Percentiles rank a stretch among this genome's conserved stretches.
Evolutionary conservation across 352 stramenopile genomes (phyloP).

Genomic region (Halophytophthora polymorphica): DNA sequence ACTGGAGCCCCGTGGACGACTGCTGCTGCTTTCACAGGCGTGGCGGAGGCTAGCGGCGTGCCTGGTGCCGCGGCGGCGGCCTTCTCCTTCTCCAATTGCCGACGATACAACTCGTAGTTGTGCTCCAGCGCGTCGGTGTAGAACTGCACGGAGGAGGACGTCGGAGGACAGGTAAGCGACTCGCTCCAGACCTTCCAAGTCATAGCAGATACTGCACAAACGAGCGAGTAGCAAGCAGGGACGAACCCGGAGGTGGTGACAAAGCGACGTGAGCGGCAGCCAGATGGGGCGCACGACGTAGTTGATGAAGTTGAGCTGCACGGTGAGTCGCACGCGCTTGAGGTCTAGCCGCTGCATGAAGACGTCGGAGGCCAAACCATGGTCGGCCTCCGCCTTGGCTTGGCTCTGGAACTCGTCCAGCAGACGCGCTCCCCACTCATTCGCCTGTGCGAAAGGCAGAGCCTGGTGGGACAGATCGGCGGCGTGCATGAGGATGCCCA

Average conservation of each 20-base stretch:
- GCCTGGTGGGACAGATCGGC: slow-evolving; percentile 68
- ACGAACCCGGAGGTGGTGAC: slow-evolving; percentile 51
- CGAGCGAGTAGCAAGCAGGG: not conserved
- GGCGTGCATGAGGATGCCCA: slow-evolving; percentile 67
- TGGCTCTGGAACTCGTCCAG: slow-evolving; percentile 76
- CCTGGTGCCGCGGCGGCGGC: not conserved
- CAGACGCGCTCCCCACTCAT: slow-evolving; percentile 56
- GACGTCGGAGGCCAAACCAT: slow-evolving; percentile 47
- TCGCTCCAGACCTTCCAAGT: not conserved
- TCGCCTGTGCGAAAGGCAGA: slow-evolving; percentile 41
- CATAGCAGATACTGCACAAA: not conserved
- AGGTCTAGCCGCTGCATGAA: slow-evolving; percentile 72
- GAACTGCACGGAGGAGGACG: slow-evolving; percentile 25
- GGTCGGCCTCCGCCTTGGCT: slow-evolving; percentile 46
- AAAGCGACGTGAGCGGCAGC: slow-evolving; percentile 57
- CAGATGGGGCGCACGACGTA: slow-evolving; percentile 77
- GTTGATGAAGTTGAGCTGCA: slow-evolving; percentile 75
- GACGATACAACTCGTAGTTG: slow-evolving; percentile 59
- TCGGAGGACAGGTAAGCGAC: not conserved
- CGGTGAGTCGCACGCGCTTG: slow-evolving; percentile 46
- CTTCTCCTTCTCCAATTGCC: slow-evolving; percentile 36
- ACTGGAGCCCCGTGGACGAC: no score
- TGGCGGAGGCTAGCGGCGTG: slow-evolving; percentile 3
- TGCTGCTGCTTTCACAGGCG: not conserved
- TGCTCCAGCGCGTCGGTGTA: slow-evolving; percentile 66